Evolutionary conservation across 75 land plant species (phyloP).

Genomic region (Adiantum capillusveneris): DNA sequence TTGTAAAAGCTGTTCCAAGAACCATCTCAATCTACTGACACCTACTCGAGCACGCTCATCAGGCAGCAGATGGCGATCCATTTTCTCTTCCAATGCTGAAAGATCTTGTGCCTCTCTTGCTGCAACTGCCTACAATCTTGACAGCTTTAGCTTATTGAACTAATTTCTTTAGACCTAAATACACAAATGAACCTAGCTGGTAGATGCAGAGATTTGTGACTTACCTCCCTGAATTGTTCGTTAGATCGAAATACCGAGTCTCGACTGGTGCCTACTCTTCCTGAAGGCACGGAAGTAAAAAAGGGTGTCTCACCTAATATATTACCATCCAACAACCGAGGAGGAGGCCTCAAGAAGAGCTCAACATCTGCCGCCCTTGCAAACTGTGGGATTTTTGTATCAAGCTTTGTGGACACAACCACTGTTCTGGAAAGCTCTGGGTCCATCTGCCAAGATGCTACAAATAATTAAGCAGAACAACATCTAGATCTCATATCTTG

Average conservation of each 20-base stretch:
- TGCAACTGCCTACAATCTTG: slow-evolving; percentile 53
- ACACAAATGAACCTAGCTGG: neutral
- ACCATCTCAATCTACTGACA: slow-evolving; percentile 71
- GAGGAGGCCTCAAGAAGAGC: slow-evolving; percentile 81
- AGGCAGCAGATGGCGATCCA: slow-evolving; percentile 54
- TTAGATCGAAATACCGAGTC: slow-evolving; percentile 80
- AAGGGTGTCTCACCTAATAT: slow-evolving; percentile 86
- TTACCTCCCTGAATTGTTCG: slow-evolving; percentile 88
- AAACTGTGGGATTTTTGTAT: slow-evolving; percentile 93
- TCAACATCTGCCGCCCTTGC: slow-evolving; percentile 91
- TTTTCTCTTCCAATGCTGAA: slow-evolving; percentile 71
- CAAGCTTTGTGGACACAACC: slow-evolving; percentile 90
- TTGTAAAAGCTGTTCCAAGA: slow-evolving; percentile 78
- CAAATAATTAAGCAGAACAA: too few species aligned
- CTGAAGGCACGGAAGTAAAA: slow-evolving; percentile 97
- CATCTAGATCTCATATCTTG: too few species aligned
- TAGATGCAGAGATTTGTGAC: neutral
- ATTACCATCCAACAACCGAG: slow-evolving; percentile 67
- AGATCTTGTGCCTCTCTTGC: slow-evolving; percentile 79
- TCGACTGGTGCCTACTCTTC: slow-evolving; percentile 77
- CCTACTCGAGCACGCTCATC: slow-evolving; percentile 83
- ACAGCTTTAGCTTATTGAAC: too few species aligned
- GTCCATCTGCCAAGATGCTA: slow-evolving; percentile 66
- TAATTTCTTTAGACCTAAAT: slow-evolving; percentile 1
- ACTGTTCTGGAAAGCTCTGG: slow-evolving; percentile 88